Base-by-base conservation (phyloP, 257 asterid species). In the Rhazya stricta region DNA sequence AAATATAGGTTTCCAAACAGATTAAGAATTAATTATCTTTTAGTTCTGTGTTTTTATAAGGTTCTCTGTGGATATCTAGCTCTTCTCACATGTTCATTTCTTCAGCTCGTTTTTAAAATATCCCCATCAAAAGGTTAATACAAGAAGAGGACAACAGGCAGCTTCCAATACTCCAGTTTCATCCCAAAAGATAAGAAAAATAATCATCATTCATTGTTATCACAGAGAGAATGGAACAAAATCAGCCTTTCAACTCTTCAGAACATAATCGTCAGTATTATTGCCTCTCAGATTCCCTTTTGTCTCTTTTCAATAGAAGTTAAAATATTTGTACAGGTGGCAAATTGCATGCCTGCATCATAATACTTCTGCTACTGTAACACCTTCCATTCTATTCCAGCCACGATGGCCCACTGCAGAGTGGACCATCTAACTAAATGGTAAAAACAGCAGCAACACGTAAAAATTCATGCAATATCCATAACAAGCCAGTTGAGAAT, bases 131-230 rank as follows among this genome's bases (percentile, higher is more conserved):
- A 27, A 46, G 65, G 54, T 66, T 27, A 25, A 34, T 53, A 72
- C 69, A 66, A 60, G 46, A 76, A 58, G 73, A 81, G 27, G 79
- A 73, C 81, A 23, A 73, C 18, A 53, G 70, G 74, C 80, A 72
- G 73, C 77, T 48, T 74, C 66, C 78, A 67, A 71, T 32, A 57
- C 19, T 21, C 54, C 73, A 73, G 36, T 69, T 29, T 69, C 18
- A 42, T 58, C 30, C 71, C 68, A 68, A 74, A 77, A 43, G 73
- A 77, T 58, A 68, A 36, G 53, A 67, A 81, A 76, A 77, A 58
- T 72, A n/a, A 58, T 68, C 76, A 72, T 56, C 54, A 72, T 65
- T 29, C 60, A 76, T 43, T 37, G 30, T 34, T 60, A 67, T 46
- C 63, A 68, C 27, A 29, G 66, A 60, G 48, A 60, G 74, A 60